Conservation (phyloP, 331 rosid genomes). For the Dryas integrifolia region DNA sequence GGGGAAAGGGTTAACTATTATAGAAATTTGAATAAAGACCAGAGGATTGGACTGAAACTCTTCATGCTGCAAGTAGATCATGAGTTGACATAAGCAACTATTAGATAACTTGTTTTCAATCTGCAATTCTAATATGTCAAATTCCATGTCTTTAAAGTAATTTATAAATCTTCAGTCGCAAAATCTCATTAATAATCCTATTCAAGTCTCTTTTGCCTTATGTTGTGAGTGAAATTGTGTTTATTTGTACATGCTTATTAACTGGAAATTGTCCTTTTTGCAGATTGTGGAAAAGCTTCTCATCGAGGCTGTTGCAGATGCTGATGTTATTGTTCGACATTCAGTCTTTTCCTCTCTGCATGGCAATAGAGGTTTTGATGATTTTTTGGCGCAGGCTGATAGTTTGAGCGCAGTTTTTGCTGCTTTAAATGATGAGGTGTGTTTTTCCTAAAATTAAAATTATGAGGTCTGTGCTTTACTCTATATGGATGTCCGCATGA, state of each 20-base stretch:
- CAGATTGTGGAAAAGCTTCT: constrained; percentile 98
- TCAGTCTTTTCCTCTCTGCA: constrained; percentile 84
- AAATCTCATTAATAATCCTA: constrained; percentile 4
- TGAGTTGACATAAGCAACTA: background rate
- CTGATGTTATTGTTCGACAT: constrained; percentile 89
- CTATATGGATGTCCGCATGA: background rate
- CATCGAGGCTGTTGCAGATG: constrained; percentile 94
- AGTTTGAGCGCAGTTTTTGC: constrained; percentile 91
- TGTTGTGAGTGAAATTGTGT: background rate
- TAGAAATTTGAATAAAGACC: too few relatives aligned
- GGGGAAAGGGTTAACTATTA: too few relatives aligned
- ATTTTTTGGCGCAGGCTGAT: constrained; percentile 94
- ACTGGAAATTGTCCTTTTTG: constrained; percentile 32
- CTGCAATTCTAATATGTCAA: background rate
- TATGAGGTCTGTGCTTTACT: constrained; percentile 52
- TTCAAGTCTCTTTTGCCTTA: background rate
- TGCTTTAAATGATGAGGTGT: constrained; percentile 90
- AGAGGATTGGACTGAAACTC: too few relatives aligned
- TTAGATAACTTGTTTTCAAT: background rate
- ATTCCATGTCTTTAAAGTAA: background rate
- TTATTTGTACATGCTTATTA: constrained; percentile 16
- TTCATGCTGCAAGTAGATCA: too few relatives aligned
- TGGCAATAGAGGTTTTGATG: constrained; percentile 92
- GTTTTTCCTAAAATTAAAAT: constrained; percentile 17
- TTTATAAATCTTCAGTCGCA: background rate